Conservation (phyloP, 2,329 filamentous ascomycete species). For the Colletotrichum noveboracense region DNA sequence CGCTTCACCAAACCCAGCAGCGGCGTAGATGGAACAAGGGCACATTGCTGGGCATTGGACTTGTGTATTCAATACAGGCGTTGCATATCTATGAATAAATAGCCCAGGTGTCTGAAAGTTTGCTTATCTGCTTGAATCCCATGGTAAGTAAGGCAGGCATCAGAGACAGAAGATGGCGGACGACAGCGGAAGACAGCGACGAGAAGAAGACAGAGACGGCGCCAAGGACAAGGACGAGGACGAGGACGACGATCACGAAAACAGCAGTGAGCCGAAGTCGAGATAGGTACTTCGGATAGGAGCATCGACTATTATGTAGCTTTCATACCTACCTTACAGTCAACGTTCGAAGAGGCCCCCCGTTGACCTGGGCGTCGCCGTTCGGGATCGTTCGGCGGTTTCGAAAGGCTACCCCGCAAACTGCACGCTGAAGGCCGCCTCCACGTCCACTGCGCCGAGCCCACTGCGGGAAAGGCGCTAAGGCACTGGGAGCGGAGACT, state of each 20-base stretch:
- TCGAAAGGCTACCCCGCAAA: slow-evolving; percentile 21
- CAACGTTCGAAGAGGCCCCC: neutral
- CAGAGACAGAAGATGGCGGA: neutral
- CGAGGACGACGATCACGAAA: neutral
- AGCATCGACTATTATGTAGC: neutral
- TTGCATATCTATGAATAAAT: neutral
- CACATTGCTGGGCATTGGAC: neutral
- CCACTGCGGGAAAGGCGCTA: slow-evolving; percentile 1
- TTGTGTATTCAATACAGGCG: neutral
- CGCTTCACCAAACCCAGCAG: neutral
- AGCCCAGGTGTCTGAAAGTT: neutral
- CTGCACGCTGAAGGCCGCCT: neutral
- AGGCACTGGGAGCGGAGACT: slow-evolving; percentile 2
- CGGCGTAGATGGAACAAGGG: neutral
- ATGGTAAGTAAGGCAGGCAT: neutral
- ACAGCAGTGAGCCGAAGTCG: neutral
- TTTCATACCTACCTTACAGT: neutral
- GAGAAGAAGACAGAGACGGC: neutral
- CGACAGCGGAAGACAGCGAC: neutral
- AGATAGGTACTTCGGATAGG: neutral
- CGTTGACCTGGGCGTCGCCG: neutral
- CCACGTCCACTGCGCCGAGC: neutral
- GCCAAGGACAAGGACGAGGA: neutral
- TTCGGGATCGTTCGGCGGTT: slow-evolving; percentile 11
- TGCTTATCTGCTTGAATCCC: neutral